Percentiles rank a stretch among this genome's conserved stretches.
Conservation (phyloP, 495 filamentous ascomycete species). For the Amphirosellinia nigrospora region DNA sequence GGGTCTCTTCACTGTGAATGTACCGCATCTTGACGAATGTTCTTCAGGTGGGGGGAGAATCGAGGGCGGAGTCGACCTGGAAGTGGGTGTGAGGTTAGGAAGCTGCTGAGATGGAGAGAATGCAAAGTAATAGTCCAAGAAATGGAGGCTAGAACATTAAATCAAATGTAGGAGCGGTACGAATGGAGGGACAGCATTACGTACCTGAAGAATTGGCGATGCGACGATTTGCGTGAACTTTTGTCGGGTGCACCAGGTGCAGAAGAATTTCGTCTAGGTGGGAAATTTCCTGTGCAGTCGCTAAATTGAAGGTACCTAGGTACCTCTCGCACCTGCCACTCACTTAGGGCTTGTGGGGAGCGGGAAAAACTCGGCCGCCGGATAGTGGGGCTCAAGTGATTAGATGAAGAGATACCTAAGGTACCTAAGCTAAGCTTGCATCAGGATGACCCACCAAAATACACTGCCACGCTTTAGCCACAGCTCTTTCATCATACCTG, state of each 20-base stretch:
- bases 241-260: slow-evolving; percentile 31
- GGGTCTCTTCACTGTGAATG: slow-evolving; percentile 95
- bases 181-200: slow-evolving; percentile 27
- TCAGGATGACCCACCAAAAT: neutral
- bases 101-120: slow-evolving; percentile 5
- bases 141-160: neutral
- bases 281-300: slow-evolving; percentile 44
- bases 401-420: too few species aligned
- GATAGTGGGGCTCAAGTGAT: slow-evolving; percentile 5
- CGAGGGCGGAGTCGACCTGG: slow-evolving; percentile 37
- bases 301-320: slow-evolving; percentile 39
- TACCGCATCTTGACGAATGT: slow-evolving; percentile 84
- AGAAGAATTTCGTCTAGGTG: slow-evolving; percentile 41
- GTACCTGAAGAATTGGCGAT: slow-evolving; percentile 42
- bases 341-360: slow-evolving; percentile 25
- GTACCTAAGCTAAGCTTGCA: too few species aligned
- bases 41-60: slow-evolving; percentile 44
- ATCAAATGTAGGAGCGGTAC: neutral
- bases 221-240: slow-evolving; percentile 26
- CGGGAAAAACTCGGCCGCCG: slow-evolving; percentile 31
- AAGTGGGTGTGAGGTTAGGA: slow-evolving; percentile 29
- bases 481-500: neutral
- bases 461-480: slow-evolving; percentile 17
- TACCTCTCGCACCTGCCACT: slow-evolving; percentile 25
- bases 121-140: slow-evolving; percentile 12